A percentile compares a stretch with the other conserved stretches of the same genome.
phyloP scores from a whole-genome alignment of 1,284 basidiomycete genomes.

The Irpex lacteus region DNA sequence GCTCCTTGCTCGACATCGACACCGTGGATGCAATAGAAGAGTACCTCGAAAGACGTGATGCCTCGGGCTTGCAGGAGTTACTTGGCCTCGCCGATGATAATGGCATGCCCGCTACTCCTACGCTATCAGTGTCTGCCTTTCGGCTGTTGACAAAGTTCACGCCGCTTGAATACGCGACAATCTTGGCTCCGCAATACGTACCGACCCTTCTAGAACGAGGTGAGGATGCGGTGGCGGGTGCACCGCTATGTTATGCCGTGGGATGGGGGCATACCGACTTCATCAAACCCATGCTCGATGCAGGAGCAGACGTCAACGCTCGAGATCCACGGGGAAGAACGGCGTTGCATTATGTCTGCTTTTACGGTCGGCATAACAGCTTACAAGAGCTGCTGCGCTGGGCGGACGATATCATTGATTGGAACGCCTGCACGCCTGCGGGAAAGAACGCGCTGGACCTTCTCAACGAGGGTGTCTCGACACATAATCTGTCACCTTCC shows the following conservation, averaged over 20 bases:
- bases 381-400: not conserved
- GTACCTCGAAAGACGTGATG: not conserved
- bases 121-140: not conserved
- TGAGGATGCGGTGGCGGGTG: not conserved
- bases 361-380: not conserved
- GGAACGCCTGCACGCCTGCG: not conserved
- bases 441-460: not conserved
- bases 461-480: not conserved
- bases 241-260: not conserved
- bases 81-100: not conserved
- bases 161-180: not conserved
- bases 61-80: not conserved
- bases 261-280: not conserved
- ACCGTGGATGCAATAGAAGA: not conserved
- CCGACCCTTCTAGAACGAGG: not conserved
- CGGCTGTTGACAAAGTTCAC: not conserved
- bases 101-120: not conserved
- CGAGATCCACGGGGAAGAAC: not conserved
- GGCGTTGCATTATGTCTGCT: not conserved
- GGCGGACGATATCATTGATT: not conserved
- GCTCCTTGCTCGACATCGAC: not conserved
- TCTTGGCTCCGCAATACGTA: not conserved
- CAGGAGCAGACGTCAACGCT: not conserved
- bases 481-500: not conserved
- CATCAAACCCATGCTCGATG: not conserved